Conservation (phyloP, 805 yeast species). For the Tetrapisispora taiwanensis region DNA sequence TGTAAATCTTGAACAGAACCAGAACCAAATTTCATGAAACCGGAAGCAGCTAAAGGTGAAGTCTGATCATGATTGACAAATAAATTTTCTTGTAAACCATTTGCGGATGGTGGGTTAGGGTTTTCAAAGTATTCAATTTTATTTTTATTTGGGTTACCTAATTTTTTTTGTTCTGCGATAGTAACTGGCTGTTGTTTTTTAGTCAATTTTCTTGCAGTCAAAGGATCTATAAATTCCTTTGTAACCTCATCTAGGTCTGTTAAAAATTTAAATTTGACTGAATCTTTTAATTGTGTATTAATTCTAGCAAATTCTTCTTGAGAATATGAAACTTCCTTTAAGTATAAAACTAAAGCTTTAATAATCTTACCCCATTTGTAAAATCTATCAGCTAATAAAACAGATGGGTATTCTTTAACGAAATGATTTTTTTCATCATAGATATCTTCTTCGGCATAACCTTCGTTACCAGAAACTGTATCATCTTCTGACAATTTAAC, state of each 20-base stretch:
- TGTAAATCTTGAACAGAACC: slow-evolving; percentile 76
- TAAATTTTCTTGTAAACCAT: neutral
- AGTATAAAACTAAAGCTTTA: slow-evolving; percentile 57
- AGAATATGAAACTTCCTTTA: slow-evolving; percentile 65
- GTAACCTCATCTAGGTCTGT: slow-evolving; percentile 29
- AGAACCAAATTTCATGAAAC: slow-evolving; percentile 62
- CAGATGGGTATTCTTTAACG: slow-evolving; percentile 54
- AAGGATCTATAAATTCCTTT: slow-evolving; percentile 37
- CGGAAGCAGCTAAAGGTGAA: slow-evolving; percentile 27
- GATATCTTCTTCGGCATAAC: slow-evolving; percentile 6
- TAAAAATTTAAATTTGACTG: slow-evolving; percentile 36
- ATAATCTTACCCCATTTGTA: slow-evolving; percentile 73
- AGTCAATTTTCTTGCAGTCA: slow-evolving; percentile 36
- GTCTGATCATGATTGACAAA: neutral
- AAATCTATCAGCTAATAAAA: slow-evolving; percentile 66
- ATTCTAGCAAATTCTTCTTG: slow-evolving; percentile 65
- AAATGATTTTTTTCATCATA: slow-evolving; percentile 15
- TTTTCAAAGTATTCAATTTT: slow-evolving; percentile 1
- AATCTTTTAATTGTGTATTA: slow-evolving; percentile 65
- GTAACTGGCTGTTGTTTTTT: slow-evolving; percentile 23
- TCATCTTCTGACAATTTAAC: slow-evolving; percentile 7
- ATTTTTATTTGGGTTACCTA: neutral
- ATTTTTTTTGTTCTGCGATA: slow-evolving; percentile 16
- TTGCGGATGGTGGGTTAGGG: neutral
- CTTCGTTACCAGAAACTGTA: neutral